A percentile compares a stretch with the other conserved stretches of the same genome.
Conservation (phyloP, 176 grass and related monocot species). For the Pontederia paniculata region DNA sequence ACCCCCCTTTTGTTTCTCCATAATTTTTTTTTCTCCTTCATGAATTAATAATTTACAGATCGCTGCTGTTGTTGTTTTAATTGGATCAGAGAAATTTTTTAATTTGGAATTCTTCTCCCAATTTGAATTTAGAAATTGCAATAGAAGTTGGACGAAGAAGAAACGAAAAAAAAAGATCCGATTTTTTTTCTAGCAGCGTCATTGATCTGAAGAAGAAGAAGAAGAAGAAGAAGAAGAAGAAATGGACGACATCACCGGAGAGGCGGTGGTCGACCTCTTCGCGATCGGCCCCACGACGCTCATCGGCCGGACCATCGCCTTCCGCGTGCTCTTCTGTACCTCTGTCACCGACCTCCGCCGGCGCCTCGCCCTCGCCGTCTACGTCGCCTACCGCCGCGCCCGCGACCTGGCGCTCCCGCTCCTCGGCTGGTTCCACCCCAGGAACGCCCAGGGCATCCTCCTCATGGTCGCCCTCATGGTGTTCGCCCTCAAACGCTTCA, state of each 20-base stretch:
- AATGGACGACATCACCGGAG: constrained; percentile 32
- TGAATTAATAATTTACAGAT: too few species aligned
- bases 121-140: too few species aligned
- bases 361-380: background rate
- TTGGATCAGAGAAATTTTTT: too few species aligned
- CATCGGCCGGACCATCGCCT: constrained; percentile 56
- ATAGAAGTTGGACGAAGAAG: too few species aligned
- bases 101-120: too few species aligned
- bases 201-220: too few species aligned
- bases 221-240: background rate
- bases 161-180: too few species aligned
- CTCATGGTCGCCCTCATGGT: constrained; percentile 9
- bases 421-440: constrained; percentile 6
- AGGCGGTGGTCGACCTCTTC: constrained; percentile 52
- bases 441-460: constrained; percentile 19
- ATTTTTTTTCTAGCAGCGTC: too few species aligned
- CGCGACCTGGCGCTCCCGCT: background rate
- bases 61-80: too few species aligned
- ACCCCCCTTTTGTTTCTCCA: too few species aligned
- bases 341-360: constrained; percentile 9
- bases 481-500: constrained; percentile 35
- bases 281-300: constrained; percentile 67
- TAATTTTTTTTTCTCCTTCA: too few species aligned
- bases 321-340: constrained; percentile 59
- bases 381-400: background rate